Percentiles rank a stretch among this genome's conserved stretches.
Evolutionary conservation across 805 yeast species (phyloP).

Genomic region (Kuraishia floccosa): DNA sequence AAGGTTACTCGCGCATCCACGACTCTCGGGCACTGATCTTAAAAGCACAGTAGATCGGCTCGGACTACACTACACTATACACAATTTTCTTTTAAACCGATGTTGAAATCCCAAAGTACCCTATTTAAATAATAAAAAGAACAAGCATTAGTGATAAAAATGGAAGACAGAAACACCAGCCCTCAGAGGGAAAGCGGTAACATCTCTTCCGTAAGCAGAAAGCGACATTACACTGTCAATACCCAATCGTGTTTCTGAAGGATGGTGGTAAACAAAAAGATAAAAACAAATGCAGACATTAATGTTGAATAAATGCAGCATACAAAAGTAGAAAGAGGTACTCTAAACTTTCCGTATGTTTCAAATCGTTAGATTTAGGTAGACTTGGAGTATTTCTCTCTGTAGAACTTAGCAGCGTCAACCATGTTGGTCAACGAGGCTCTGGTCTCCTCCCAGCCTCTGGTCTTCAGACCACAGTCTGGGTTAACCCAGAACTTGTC

Average conservation of each 20-base stretch:
- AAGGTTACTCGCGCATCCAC: too few relatives aligned
- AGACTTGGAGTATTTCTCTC: conserved; percentile 25
- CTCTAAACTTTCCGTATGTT: too few relatives aligned
- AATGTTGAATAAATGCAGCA: conserved; percentile 25
- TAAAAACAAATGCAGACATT: conserved; percentile 12
- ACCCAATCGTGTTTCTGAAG: too few relatives aligned
- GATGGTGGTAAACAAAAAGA: conserved; percentile 6
- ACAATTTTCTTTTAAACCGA: conserved; percentile 19
- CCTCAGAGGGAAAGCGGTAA: too few relatives aligned
- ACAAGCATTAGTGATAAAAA: conserved; percentile 5
- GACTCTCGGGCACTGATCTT: too few relatives aligned
- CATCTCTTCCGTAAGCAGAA: too few relatives aligned
- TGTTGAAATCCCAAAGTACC: conserved; percentile 32
- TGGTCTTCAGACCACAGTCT: conserved; percentile 99
- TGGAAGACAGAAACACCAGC: conserved; percentile 1
- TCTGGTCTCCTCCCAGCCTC: conserved; percentile 98
- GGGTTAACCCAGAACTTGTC: conserved; percentile 99
- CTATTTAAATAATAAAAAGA: conserved; percentile 4
- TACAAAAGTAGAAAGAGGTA: conserved; percentile 5
- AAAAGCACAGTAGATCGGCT: too few relatives aligned
- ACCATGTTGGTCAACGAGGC: conserved; percentile 97
- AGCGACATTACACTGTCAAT: too few relatives aligned
- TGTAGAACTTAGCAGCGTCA: conserved; percentile 95
- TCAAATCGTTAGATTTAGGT: conserved; percentile 3
- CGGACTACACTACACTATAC: too few relatives aligned